Base-by-base conservation (phyloP, 169 alveolate genomes). In the Theileria parva region DNA sequence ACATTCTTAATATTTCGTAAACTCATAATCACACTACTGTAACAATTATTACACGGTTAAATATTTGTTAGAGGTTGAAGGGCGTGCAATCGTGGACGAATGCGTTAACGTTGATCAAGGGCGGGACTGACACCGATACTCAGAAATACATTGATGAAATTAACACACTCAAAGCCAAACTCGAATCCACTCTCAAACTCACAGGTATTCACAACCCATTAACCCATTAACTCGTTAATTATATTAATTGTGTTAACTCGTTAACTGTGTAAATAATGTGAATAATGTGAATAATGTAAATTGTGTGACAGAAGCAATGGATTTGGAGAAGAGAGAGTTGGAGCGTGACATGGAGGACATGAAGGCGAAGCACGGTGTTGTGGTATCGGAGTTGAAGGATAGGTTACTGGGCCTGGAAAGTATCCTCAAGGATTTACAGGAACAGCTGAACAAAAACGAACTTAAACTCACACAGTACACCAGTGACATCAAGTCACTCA, bases 381-480 rank as follows among this genome's bases (percentile, higher is more conserved):
- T 68, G 13, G 73, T 83, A 3, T 27, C 85, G n/a, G 86, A 76
- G 37, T 74, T 83, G 21, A 83, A 83, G 61, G 89, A 83, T 55
- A 79, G 89, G 15, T 23, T 76, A 13, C n/a, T 83, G 12, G 85
- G 81, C 1, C 59, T 80, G 25, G 88, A 80, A 48, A 73, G 79
- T 23, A 80, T 80, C 11, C 77, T 80, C 12, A 73, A 74, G 68
- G 88, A 80, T 48, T 44, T 74, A n/a, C 88, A 80, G 57, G 88
- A 55, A 48, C 69, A 44, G 0, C 34, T 74, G n/a, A 50, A 55
- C 4, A 27, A 71, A 9, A 63, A 68, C 25, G 88, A 80, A 63
- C 13, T n/a, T 2, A 69, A 76, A 34, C 73, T 73, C n/a, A 23
- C 83, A 21, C 39, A 50, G 1, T 64, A 27, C 23, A 39, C 77